Evolutionary conservation across 768 basidiomycete genomes (phyloP), one percentile per base, ranked within the genome.

Genomic region (Atractiella rhizophila): DNA sequence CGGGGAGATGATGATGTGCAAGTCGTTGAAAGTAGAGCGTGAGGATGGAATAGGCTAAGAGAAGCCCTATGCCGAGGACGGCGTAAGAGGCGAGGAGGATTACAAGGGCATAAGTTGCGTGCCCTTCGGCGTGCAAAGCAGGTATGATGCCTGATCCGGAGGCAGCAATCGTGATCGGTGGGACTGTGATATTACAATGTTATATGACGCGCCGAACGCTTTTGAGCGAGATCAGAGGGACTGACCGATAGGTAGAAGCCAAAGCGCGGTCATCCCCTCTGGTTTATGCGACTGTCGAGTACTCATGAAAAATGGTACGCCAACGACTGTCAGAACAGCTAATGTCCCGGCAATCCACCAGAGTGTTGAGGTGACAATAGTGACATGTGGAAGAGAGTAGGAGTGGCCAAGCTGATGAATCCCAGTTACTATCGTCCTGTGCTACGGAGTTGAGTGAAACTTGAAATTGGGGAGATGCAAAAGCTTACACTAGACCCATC

Each of bases 71-170:
- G 1, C 50, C 50, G 11, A 20, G 25, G 24, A 47, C 37, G 12
- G 47, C 35, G 48, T 51, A 51, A 3, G 43, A 44, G 10, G 39
- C 44, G 27, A 49, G 18, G 27, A 51, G 20, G 28, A 47, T n/a
- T 20, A 37, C 37, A 15, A 48, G 41, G 19, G 37, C 35, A 38
- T 49, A 47, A 5, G n/a, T 4, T 9, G 21, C 28, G 11, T 7
- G 8, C 33, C 7, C 11, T 11, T 31, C 20, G 5, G 12, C 15
- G 5, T 13, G 10, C 16, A 48, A n/a, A 35, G 47, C 46, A 31
- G 49, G 43, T n/a, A 37, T 45, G 38, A 42, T 43, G n/a, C 47
- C 15, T 3, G 40, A 40, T 0, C 40, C 26, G 6, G 46, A 45
- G 21, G 48, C 35, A 7, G 42, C 50, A n/a, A 45, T 34, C 8